Percentiles rank a stretch among this genome's conserved stretches.
Conservation (phyloP, 371 early-diverging fungal species). For the Mucor indicus region DNA sequence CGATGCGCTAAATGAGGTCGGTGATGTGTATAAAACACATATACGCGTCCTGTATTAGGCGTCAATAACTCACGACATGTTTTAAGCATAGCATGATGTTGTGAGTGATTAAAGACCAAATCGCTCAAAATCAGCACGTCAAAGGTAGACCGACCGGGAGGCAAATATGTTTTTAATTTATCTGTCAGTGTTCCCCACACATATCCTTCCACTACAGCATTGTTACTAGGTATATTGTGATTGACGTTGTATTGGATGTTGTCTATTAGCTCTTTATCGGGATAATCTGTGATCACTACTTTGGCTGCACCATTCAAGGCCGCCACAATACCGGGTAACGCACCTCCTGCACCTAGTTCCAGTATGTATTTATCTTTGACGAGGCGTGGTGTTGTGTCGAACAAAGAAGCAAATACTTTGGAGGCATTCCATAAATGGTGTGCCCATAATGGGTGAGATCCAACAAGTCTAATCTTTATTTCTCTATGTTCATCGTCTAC, state of each 20-base stretch:
- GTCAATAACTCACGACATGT: conserved; percentile 64
- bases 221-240: conserved; percentile 23
- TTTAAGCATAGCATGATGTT: conserved; percentile 68
- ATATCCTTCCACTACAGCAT: conserved; percentile 54
- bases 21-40: conserved; percentile 71
- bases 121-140: conserved; percentile 89
- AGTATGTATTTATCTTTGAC: conserved; percentile 66
- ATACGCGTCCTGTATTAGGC: conserved; percentile 55
- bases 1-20: conserved; percentile 69
- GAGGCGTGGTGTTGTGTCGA: conserved; percentile 65
- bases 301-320: conserved; percentile 71
- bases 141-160: conserved; percentile 35
- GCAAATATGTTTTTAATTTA: conserved; percentile 39
- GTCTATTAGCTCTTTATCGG: conserved; percentile 75
- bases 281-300: conserved; percentile 89
- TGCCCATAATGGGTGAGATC: conserved; percentile 85
- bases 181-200: conserved; percentile 81
- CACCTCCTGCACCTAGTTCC: conserved; percentile 92
- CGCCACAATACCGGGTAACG: conserved; percentile 79
- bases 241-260: conserved; percentile 73
- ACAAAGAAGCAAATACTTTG: conserved; percentile 72
- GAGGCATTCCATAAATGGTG: conserved; percentile 93
- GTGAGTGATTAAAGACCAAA: conserved; percentile 89
- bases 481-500: conserved; percentile 4
- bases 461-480: conserved; percentile 65